Base-by-base conservation (phyloP, 2,329 filamentous ascomycete genomes). In the Apiospora kogelbergensis region DNA sequence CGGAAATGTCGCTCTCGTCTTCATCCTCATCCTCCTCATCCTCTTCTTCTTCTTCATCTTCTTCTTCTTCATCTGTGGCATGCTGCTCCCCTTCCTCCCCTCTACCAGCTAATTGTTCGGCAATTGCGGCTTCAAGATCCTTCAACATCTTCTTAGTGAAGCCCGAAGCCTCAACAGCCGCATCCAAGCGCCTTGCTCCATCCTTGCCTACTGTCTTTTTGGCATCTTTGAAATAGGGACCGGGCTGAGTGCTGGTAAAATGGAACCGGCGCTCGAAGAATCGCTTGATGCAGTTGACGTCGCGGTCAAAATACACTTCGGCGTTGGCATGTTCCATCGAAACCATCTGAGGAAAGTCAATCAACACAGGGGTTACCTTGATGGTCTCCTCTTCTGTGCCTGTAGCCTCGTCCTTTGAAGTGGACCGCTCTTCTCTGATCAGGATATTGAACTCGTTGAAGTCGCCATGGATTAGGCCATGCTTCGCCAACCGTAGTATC, bases 381-480 rank as follows among this genome's bases (percentile, higher is more conserved):
- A 92, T 77, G 70, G 74, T 75, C 7, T 72, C 73, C 26, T 74
- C 72, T 57, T 78, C 68, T 13, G 30, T 37, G 17, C 69, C 48
- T 20, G 46, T 45, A 37, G 66, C 40, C 22, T 69, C 70, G 11
- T 63, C 20, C 10, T 26, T 24, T 13, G 69, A 45, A 4, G 68
- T 57, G 7, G 45, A 65, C n/a, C 69, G 67, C 68, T 85, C 89
- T 79, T 98, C 95, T 78, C 96, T 94, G 78, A 99, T 90, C 42
- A 99, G 84, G 72, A 99, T 95, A 80, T 99, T 99, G 86, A 99
- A 99, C 80, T 99, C 97, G 83, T 99, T 99, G 84, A 97, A 99
- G 79, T 99, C 96, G 71, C 96, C 96, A 78, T 99, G 96, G 71
- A 99, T 99, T 64, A 99, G 84, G 7, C 96, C 96, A 74, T 95